These are phyloP conservation scores for Ambrosiella beaveri DNA, from an alignment of 2,329 filamentous ascomycete genomes.

Conservation along the genomic window DNA sequence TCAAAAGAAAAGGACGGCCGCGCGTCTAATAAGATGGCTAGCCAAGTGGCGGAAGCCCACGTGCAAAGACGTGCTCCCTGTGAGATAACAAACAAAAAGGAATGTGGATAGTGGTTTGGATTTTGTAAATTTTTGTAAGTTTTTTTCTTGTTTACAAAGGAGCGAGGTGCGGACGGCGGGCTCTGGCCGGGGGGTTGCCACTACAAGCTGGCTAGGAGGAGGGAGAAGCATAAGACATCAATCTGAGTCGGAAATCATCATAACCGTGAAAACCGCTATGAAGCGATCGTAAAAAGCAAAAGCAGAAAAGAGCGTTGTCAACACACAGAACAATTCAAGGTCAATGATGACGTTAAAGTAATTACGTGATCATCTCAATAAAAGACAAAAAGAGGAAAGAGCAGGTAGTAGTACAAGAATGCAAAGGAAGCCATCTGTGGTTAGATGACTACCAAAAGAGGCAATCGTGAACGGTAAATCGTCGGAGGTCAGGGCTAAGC, in stretches of 20 bases:
- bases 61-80: neutral
- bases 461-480: neutral
- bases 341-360: neutral
- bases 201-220: neutral
- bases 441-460: neutral
- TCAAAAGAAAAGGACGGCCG: slow-evolving; percentile 7
- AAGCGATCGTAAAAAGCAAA: neutral
- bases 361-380: neutral
- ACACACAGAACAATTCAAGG: neutral
- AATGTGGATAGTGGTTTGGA: neutral
- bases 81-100: neutral
- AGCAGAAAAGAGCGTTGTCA: neutral
- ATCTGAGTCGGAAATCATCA: neutral
- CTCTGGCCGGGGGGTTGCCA: neutral
- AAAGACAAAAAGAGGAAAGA: neutral
- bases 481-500: neutral
- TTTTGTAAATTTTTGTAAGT: neutral
- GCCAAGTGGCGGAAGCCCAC: neutral
- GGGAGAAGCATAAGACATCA: neutral
- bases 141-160: neutral
- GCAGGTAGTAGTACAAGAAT: neutral
- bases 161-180: neutral
- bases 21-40: slow-evolving; percentile 9
- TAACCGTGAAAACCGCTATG: neutral
- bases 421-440: neutral